Conservation (phyloP, 441 rosid species). For the Euphorbia celastroides region DNA sequence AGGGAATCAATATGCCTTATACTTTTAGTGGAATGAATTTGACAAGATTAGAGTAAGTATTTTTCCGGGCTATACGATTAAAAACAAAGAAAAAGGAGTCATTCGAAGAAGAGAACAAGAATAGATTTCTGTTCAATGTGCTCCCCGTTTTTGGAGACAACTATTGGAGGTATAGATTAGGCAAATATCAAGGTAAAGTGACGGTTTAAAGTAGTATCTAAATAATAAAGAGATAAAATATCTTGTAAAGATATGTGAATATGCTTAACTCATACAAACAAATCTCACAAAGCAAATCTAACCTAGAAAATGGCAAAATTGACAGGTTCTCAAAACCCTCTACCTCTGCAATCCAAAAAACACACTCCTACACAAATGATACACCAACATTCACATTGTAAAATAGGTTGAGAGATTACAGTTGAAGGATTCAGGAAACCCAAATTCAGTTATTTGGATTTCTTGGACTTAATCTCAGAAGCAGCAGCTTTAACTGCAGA, state of each 20-base stretch:
- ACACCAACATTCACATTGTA: not conserved
- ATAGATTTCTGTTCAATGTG: not conserved
- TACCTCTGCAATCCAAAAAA: not conserved
- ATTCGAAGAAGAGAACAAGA: too few species aligned
- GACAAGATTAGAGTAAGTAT: too few species aligned
- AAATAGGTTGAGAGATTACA: not conserved
- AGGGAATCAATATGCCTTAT: too few species aligned
- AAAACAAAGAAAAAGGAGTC: too few species aligned
- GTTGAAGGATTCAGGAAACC: too few species aligned
- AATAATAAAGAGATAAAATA: too few species aligned
- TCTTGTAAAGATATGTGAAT: not conserved
- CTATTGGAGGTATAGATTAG: not conserved
- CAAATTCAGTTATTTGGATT: conserved; percentile 27
- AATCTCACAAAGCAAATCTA: not conserved
- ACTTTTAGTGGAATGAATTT: too few species aligned
- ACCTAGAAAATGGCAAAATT: not conserved
- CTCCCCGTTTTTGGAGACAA: not conserved
- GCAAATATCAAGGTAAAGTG: not conserved
- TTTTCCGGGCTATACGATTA: too few species aligned
- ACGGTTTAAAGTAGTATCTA: not conserved
- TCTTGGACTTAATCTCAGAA: conserved; percentile 48
- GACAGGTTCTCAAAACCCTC: not conserved
- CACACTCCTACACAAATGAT: not conserved
- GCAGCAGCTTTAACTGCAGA: conserved; percentile 51
- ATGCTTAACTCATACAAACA: not conserved